phyloP scores from a whole-genome alignment of 257 asterid species.

The Avicennia marina region DNA sequence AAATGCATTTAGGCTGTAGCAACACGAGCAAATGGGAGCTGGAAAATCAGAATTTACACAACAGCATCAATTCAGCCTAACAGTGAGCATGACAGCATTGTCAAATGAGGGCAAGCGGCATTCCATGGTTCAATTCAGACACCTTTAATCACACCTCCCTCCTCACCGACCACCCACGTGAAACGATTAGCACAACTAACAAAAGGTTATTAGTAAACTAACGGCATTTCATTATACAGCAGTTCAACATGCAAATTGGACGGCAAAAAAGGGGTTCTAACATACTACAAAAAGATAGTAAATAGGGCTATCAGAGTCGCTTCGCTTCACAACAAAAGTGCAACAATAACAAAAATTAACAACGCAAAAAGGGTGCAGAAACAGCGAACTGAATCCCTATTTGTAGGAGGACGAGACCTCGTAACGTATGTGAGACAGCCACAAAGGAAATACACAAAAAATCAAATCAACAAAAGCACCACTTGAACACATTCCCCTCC shows the following conservation, averaged over 20 bases:
- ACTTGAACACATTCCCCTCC: conserved; percentile 20
- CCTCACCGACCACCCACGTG: conserved; percentile 4
- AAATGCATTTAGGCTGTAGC: not conserved
- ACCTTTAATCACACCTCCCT: conserved; percentile 13
- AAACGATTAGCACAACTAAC: not conserved
- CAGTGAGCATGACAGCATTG: not conserved
- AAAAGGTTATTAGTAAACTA: not conserved
- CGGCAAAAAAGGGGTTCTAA: not conserved
- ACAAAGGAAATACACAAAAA: not conserved
- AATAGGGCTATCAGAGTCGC: conserved; percentile 4
- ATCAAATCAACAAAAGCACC: conserved; percentile 4
- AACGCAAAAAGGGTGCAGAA: not conserved
- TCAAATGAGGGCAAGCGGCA: not conserved
- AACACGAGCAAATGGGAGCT: not conserved
- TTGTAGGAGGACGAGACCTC: not conserved
- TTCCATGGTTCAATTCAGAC: too few relatives aligned
- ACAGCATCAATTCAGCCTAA: not conserved
- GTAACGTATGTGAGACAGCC: conserved; percentile 4
- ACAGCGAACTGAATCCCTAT: conserved; percentile 1
- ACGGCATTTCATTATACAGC: not conserved
- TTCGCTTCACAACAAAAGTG: not conserved
- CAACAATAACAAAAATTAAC: conserved; percentile 7
- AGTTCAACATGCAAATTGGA: conserved; percentile 7
- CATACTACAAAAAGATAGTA: not conserved
- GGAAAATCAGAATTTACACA: conserved; percentile 1